These are phyloP conservation scores for Rhododendron vialii DNA, from an alignment of 148 eudicot genomes.

Conservation along the genomic window DNA sequence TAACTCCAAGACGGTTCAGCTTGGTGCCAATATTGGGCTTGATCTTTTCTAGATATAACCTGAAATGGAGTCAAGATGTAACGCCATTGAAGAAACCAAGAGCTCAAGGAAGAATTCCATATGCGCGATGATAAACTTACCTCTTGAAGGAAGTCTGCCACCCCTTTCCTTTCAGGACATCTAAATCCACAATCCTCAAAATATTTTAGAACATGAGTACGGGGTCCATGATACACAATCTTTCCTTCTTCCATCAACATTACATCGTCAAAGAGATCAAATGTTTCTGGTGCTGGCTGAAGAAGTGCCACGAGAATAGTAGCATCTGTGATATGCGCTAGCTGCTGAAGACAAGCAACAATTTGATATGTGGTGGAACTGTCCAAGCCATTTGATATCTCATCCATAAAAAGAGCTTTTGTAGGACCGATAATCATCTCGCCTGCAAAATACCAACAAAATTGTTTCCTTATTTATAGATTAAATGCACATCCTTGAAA, in stretches of 20 bases:
- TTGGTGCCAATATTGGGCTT: constrained; percentile 57
- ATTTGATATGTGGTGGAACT: constrained; percentile 86
- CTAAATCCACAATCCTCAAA: constrained; percentile 62
- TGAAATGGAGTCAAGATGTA: constrained; percentile 2
- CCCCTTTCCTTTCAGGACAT: constrained; percentile 84
- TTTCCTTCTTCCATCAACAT: constrained; percentile 86
- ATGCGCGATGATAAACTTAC: constrained; percentile 24
- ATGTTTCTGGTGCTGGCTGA: constrained; percentile 87
- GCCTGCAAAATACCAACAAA: constrained; percentile 30
- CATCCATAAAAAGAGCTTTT: constrained; percentile 81
- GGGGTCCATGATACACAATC: constrained; percentile 73
- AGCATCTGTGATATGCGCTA: constrained; percentile 66
- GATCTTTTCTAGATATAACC: constrained; percentile 84
- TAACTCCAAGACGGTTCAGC: constrained; percentile 33
- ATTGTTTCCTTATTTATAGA: background rate
- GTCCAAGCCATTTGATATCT: constrained; percentile 88
- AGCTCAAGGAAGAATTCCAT: background rate
- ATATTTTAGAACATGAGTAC: constrained; percentile 37
- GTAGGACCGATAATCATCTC: constrained; percentile 91
- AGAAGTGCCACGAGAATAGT: constrained; percentile 72
- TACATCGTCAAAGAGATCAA: constrained; percentile 74
- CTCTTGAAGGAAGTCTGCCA: constrained; percentile 88
- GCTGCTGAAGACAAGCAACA: constrained; percentile 60
- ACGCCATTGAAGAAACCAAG: background rate
- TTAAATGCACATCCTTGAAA: background rate